Evolutionary conservation across 2,329 filamentous ascomycete species (phyloP).

Genomic region (Endoconidiophora laricicola): DNA sequence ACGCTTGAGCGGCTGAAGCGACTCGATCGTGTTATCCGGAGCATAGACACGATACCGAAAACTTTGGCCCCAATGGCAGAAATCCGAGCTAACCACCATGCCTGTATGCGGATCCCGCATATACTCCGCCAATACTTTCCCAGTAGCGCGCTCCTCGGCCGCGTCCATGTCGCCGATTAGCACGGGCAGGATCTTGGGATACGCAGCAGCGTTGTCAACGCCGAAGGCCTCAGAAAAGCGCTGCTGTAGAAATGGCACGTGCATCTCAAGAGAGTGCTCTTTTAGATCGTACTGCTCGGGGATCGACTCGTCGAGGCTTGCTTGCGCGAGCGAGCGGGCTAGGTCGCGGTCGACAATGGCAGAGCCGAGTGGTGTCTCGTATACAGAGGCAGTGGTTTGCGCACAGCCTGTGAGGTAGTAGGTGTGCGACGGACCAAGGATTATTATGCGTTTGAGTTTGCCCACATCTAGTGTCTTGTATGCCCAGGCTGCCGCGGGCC

Average conservation of each 20-base stretch:
- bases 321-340: constrained; percentile 30
- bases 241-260: constrained; percentile 84
- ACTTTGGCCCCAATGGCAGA: constrained; percentile 83
- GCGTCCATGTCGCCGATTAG: constrained; percentile 62
- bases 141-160: constrained; percentile 49
- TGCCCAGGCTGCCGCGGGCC: constrained; percentile 81
- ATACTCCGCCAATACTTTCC: constrained; percentile 58
- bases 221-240: constrained; percentile 39
- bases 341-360: constrained; percentile 46
- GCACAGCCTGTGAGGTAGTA: constrained; percentile 64
- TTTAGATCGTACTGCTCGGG: constrained; percentile 49
- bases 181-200: constrained; percentile 68
- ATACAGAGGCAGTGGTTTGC: constrained; percentile 53
- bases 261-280: constrained; percentile 95
- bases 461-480: constrained; percentile 79
- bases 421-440: constrained; percentile 86
- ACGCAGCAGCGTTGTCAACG: constrained; percentile 27
- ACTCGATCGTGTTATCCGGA: constrained; percentile 24
- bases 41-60: constrained; percentile 74
- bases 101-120: constrained; percentile 57
- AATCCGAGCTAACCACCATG: constrained; percentile 87
- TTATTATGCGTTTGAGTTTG: constrained; percentile 70
- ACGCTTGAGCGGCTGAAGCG: constrained; percentile 24
- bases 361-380: constrained; percentile 59
- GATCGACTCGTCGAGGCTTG: constrained; percentile 33